phyloP scores from a whole-genome alignment of 257 asterid genomes.

The Fraxinus americana region DNA sequence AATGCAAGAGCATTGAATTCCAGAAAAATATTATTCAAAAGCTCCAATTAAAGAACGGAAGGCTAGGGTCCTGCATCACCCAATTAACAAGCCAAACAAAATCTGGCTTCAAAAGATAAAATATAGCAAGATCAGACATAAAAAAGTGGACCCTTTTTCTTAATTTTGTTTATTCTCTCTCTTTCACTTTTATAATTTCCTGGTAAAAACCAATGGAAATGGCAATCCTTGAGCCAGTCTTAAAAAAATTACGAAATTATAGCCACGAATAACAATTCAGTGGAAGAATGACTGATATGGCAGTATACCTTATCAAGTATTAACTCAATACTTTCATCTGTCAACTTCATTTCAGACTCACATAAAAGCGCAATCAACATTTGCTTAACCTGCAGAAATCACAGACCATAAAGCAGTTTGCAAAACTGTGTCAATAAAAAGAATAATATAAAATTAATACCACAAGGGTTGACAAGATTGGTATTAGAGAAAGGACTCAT shows the following conservation, averaged over 20 bases:
- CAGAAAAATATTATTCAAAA: background rate
- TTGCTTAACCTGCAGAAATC: conserved; percentile 81
- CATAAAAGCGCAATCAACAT: conserved; percentile 91
- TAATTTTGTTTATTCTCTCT: background rate
- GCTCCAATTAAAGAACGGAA: background rate
- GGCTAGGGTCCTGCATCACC: background rate
- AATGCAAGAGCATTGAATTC: background rate
- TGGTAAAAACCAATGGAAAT: background rate
- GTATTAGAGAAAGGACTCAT: background rate
- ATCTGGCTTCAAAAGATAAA: background rate
- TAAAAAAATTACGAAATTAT: too few relatives aligned
- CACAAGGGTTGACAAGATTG: background rate
- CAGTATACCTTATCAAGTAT: conserved; percentile 64
- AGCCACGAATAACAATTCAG: background rate
- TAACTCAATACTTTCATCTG: conserved; percentile 89
- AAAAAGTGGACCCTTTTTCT: background rate
- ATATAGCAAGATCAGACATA: background rate
- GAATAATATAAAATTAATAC: background rate
- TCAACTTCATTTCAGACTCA: conserved; percentile 94
- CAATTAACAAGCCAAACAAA: background rate
- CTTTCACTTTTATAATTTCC: background rate
- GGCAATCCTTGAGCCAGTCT: background rate
- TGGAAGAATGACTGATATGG: background rate
- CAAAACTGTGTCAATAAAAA: conserved; percentile 21
- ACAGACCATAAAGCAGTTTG: conserved; percentile 30